These are phyloP conservation scores for Botryotinia calthae DNA, from an alignment of 2,329 filamentous ascomycete species.

Conservation along the genomic window DNA sequence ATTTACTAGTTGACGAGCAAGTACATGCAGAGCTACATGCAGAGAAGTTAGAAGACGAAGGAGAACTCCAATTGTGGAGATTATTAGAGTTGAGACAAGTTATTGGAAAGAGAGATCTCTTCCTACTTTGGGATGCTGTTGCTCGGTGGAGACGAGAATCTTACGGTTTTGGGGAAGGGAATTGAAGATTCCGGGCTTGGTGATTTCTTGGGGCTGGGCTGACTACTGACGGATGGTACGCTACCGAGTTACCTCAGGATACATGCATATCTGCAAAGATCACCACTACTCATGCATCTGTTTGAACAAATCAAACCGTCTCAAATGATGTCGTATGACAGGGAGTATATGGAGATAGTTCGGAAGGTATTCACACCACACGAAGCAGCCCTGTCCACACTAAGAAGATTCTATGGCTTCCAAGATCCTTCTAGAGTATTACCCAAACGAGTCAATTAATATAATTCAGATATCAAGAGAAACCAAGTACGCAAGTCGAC, in stretches of 20 bases:
- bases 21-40: not conserved
- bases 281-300: not conserved
- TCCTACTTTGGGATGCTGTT: constrained; percentile 11
- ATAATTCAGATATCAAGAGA: not conserved
- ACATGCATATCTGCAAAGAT: constrained; percentile 3
- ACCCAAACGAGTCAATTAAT: constrained; percentile 10
- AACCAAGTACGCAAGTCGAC: not conserved
- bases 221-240: not conserved
- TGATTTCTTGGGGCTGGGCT: constrained; percentile 1
- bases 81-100: not conserved
- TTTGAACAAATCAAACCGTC: not conserved
- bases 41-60: not conserved
- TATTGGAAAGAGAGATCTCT: constrained; percentile 10
- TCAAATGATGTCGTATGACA: not conserved
- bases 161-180: not conserved
- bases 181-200: not conserved
- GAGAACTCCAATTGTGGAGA: not conserved
- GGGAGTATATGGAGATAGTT: not conserved
- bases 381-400: not conserved
- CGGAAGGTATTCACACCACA: not conserved
- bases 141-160: constrained; percentile 2
- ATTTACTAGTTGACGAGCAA: constrained; percentile 3
- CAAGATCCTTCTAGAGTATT: constrained; percentile 8
- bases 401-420: constrained; percentile 3
- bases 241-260: not conserved